A percentile compares a stretch with the other conserved stretches of the same genome.
Conservation (phyloP, 2,329 filamentous ascomycete genomes). For the Emergomyces pasteurianus region DNA sequence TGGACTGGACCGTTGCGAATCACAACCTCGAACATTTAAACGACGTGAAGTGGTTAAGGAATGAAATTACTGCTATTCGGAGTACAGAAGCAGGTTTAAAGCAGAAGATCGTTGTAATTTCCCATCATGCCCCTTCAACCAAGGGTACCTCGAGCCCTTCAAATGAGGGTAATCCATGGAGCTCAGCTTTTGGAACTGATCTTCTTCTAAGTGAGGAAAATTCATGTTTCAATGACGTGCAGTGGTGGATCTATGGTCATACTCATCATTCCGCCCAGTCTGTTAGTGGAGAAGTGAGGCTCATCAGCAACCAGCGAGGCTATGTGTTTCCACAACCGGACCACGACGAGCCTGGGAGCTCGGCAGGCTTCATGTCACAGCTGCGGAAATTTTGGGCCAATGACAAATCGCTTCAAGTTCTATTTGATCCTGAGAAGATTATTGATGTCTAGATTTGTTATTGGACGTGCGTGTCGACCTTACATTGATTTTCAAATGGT, state of each 20-base stretch:
- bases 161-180: too few relatives aligned
- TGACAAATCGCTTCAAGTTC: background rate
- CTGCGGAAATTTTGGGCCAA: background rate
- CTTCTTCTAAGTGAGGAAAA: slow-evolving; percentile 19
- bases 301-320: slow-evolving; percentile 32
- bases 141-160: too few relatives aligned
- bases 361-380: background rate
- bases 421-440: background rate
- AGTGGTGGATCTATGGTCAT: slow-evolving; percentile 31
- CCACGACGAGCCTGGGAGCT: background rate
- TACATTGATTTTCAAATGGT: too few relatives aligned
- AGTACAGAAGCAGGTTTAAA: too few relatives aligned
- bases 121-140: too few relatives aligned
- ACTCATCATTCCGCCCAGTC: slow-evolving; percentile 31
- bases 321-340: slow-evolving; percentile 12
- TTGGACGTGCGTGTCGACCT: too few relatives aligned
- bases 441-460: background rate
- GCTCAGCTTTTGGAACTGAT: slow-evolving; percentile 34
- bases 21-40: too few relatives aligned
- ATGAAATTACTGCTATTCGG: too few relatives aligned
- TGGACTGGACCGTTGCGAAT: too few relatives aligned
- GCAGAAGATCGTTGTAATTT: too few relatives aligned
- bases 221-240: slow-evolving; percentile 14
- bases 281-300: slow-evolving; percentile 19
- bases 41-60: too few relatives aligned